Evolutionary conservation across 176 grass and related monocot genomes (phyloP).

Genomic region (Tillandsia fasciculata): DNA sequence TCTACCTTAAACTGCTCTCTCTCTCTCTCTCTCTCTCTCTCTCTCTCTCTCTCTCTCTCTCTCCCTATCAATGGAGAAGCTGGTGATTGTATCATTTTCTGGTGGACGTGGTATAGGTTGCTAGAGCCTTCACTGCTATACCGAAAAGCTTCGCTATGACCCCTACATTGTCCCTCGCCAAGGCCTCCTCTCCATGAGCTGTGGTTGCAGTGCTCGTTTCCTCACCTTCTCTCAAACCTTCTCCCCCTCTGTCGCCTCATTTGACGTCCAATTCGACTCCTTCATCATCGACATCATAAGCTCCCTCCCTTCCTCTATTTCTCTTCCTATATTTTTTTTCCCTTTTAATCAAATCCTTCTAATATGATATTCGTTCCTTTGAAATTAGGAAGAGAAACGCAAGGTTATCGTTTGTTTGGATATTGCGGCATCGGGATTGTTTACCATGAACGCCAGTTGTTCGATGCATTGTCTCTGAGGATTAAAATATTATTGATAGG

Average conservation of each 20-base stretch:
- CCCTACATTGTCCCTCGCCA: conserved; percentile 10
- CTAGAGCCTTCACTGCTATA: too few relatives aligned
- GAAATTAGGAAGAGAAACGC: conserved; percentile 71
- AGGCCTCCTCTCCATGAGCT: conserved; percentile 41
- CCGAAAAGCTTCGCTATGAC: too few relatives aligned
- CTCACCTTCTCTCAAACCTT: conserved; percentile 21
- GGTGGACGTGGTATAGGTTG: too few relatives aligned
- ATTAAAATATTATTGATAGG: background rate
- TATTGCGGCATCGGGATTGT: conserved; percentile 70
- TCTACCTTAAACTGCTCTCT: too few relatives aligned
- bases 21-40: too few relatives aligned
- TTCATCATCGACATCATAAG: conserved; percentile 60
- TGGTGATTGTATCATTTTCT: too few relatives aligned
- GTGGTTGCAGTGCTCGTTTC: conserved; percentile 59
- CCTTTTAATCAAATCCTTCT: background rate
- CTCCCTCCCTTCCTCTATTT: background rate
- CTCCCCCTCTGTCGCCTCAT: conserved; percentile 62
- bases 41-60: too few relatives aligned
- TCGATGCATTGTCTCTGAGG: conserved; percentile 19
- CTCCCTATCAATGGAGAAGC: too few relatives aligned
- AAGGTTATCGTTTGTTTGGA: conserved; percentile 93
- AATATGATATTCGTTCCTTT: background rate
- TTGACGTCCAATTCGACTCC: conserved; percentile 68
- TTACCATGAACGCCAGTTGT: conserved; percentile 1
- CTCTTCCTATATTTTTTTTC: background rate